phyloP scores from a whole-genome alignment of 1,284 basidiomycete genomes.

The Taiwanofungus camphoratus region DNA sequence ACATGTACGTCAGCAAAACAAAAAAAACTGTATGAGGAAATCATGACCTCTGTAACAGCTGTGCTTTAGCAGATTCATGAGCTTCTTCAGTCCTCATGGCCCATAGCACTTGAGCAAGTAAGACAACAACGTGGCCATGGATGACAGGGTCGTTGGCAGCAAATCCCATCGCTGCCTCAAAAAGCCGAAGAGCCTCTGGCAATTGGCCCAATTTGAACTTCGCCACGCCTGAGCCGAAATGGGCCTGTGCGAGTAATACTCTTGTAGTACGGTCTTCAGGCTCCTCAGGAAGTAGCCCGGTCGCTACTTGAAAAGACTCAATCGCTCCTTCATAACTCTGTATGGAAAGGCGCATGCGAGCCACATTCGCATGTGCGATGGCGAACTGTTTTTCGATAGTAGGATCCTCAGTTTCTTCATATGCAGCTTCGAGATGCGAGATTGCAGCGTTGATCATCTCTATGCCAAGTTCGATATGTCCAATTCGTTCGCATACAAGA shows the following conservation, averaged over 20 bases:
- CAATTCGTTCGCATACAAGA: slow-evolving; percentile 82
- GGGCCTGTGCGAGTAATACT: slow-evolving; percentile 56
- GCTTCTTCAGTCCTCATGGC: slow-evolving; percentile 70
- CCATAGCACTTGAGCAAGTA: slow-evolving; percentile 82
- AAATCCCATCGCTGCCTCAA: slow-evolving; percentile 62
- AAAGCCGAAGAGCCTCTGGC: slow-evolving; percentile 56
- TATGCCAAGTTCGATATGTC: slow-evolving; percentile 60
- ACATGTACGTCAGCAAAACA: neutral
- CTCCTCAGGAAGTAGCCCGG: slow-evolving; percentile 60
- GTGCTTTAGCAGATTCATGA: slow-evolving; percentile 72
- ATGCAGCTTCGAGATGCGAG: slow-evolving; percentile 74
- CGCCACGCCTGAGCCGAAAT: slow-evolving; percentile 69
- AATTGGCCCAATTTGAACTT: slow-evolving; percentile 61
- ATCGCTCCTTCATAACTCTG: slow-evolving; percentile 57
- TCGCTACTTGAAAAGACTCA: slow-evolving; percentile 67
- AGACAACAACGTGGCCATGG: slow-evolving; percentile 66
- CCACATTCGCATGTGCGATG: slow-evolving; percentile 81
- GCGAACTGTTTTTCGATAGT: slow-evolving; percentile 75
- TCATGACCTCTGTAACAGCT: slow-evolving; percentile 80
- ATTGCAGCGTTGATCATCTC: slow-evolving; percentile 63
- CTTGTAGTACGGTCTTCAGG: slow-evolving; percentile 32
- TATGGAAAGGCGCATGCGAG: slow-evolving; percentile 64
- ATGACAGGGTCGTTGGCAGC: slow-evolving; percentile 43
- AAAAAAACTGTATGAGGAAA: neutral
- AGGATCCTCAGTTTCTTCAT: slow-evolving; percentile 82